Evolutionary conservation across 2,329 filamentous ascomycete species (phyloP).

Genomic region (Verticillium dahliae): DNA sequence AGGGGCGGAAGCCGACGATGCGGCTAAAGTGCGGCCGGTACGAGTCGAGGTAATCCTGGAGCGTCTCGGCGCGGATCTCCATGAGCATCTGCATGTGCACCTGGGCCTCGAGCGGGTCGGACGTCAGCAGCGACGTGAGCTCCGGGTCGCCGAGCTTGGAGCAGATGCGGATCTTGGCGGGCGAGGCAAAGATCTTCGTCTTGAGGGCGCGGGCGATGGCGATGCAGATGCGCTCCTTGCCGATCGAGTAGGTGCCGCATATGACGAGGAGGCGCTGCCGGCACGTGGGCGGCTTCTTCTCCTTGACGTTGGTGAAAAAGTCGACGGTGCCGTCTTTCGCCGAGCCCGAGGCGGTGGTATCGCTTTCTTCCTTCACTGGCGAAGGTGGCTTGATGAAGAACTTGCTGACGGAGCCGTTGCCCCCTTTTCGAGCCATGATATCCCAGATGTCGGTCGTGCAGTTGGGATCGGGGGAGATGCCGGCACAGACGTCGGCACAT

Average conservation of each 20-base stretch:
- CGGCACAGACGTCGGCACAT: constrained; percentile 82
- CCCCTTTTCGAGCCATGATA: constrained; percentile 31
- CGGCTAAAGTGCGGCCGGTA: constrained; percentile 78
- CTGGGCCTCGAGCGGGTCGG: constrained; percentile 75
- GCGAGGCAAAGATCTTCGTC: constrained; percentile 83
- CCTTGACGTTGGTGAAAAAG: constrained; percentile 1
- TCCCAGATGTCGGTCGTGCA: constrained; percentile 41
- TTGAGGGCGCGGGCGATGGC: constrained; percentile 81
- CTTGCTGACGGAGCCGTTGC: constrained; percentile 40
- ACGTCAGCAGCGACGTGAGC: constrained; percentile 69
- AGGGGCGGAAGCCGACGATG: constrained; percentile 85
- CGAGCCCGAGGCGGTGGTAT: constrained; percentile 20
- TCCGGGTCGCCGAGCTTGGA: constrained; percentile 80
- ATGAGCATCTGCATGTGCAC: constrained; percentile 97
- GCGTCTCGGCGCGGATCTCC: constrained; percentile 85
- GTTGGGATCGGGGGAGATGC: constrained; percentile 59
- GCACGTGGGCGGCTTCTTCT: not conserved
- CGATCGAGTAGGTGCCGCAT: constrained; percentile 95
- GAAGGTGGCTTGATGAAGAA: constrained; percentile 33
- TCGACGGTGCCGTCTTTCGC: constrained; percentile 11
- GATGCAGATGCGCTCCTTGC: constrained; percentile 92
- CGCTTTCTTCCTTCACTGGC: constrained; percentile 23
- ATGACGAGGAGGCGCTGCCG: constrained; percentile 76
- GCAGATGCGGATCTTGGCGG: constrained; percentile 79
- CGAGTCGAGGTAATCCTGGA: constrained; percentile 79